These are phyloP conservation scores for Leishmania turanica DNA, from an alignment of 208 protist genomes.

Conservation along the genomic window DNA sequence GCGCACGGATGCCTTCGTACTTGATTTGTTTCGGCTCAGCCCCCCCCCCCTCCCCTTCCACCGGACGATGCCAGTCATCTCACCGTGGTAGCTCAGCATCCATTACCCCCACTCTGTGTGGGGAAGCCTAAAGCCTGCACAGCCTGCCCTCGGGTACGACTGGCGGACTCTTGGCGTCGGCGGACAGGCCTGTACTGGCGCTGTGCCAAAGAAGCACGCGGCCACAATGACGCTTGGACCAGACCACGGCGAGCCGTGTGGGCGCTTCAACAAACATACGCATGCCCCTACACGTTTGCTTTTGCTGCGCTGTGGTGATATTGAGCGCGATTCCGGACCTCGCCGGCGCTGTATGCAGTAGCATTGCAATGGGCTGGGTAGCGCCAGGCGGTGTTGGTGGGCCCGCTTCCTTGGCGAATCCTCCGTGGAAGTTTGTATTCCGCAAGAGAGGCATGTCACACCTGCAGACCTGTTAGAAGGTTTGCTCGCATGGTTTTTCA, in stretches of 20 bases:
- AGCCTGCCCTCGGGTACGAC: too few species aligned
- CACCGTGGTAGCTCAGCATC: not conserved
- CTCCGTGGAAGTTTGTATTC: too few species aligned
- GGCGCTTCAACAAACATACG: too few species aligned
- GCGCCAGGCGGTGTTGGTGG: too few species aligned
- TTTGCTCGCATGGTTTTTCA: too few species aligned
- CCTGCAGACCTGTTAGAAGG: too few species aligned
- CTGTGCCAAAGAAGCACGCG: not conserved
- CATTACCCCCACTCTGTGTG: not conserved
- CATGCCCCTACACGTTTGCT: not conserved
- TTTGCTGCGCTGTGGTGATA: not conserved
- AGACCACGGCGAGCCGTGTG: not conserved
- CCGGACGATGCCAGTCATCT: not conserved
- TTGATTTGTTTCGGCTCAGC: not conserved
- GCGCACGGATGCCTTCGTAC: not conserved
- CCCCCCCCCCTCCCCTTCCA: too few species aligned
- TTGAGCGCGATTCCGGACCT: too few species aligned
- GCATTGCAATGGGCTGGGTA: too few species aligned
- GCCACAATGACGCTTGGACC: not conserved
- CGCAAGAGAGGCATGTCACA: too few species aligned
- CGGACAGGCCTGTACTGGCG: not conserved
- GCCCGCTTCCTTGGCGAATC: too few species aligned
- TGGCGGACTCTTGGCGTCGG: not conserved
- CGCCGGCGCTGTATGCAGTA: too few species aligned
- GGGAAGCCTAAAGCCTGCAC: not conserved